Evolutionary conservation across 495 filamentous ascomycete species (phyloP).

Genomic region (Parathielavia appendiculata): DNA sequence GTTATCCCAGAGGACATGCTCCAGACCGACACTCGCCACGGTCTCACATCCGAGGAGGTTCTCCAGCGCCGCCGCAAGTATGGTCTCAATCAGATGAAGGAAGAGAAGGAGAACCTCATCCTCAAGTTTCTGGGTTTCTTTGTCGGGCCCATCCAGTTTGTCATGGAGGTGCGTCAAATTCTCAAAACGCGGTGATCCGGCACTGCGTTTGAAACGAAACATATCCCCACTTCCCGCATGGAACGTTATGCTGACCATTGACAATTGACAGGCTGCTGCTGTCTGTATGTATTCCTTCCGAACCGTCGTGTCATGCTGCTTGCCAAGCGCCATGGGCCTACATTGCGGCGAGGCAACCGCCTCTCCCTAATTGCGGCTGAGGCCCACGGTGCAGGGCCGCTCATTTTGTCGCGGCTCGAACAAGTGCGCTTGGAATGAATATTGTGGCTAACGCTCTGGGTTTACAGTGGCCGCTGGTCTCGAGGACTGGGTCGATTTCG

Average conservation of each 20-base stretch:
- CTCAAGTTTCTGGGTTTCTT: conserved; percentile 83
- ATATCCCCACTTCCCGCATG: conserved; percentile 21
- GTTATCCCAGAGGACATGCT: conserved; percentile 58
- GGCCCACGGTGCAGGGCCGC: not conserved
- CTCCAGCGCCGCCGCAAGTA: conserved; percentile 65
- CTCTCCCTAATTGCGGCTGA: not conserved
- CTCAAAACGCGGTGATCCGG: conserved; percentile 10
- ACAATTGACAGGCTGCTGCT: conserved; percentile 30
- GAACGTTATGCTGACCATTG: conserved; percentile 21
- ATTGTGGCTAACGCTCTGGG: conserved; percentile 7
- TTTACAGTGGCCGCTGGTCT: conserved; percentile 60
- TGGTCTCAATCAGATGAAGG: conserved; percentile 83
- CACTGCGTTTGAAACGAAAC: conserved; percentile 30
- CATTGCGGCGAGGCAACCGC: conserved; percentile 6
- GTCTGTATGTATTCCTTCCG: conserved; percentile 28
- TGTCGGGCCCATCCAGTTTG: conserved; percentile 86
- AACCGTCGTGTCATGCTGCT: not conserved
- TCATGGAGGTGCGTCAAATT: conserved; percentile 71
- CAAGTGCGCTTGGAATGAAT: not conserved
- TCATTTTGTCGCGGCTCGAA: conserved; percentile 3
- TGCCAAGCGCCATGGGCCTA: not conserved
- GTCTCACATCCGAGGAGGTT: conserved; percentile 71
- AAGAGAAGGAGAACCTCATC: conserved; percentile 79
- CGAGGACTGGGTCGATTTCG: conserved; percentile 75
- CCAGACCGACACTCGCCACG: conserved; percentile 62